These are phyloP conservation scores for Trichosanthes truncata DNA, from an alignment of 306 rosid species.

Conservation along the genomic window DNA sequence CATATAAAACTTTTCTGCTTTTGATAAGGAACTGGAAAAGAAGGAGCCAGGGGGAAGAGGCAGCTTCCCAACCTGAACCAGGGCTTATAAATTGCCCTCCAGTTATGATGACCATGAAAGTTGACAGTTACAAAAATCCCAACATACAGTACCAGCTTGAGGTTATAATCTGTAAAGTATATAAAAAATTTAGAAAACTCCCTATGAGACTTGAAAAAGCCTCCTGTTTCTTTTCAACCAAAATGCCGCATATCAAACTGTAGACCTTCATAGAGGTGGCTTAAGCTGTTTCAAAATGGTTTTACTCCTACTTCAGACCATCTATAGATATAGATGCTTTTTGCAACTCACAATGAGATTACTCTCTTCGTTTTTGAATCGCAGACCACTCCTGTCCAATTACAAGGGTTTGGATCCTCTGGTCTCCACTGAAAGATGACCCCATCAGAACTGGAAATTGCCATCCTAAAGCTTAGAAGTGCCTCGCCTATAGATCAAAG, in stretches of 20 bases:
- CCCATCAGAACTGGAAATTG: slow-evolving; percentile 67
- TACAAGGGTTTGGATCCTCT: slow-evolving; percentile 86
- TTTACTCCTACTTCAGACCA: slow-evolving; percentile 1
- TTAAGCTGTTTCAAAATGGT: not conserved
- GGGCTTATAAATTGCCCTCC: not conserved
- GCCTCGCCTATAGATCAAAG: slow-evolving; percentile 60
- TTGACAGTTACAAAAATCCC: not conserved
- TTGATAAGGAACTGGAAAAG: not conserved
- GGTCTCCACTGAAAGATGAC: slow-evolving; percentile 79
- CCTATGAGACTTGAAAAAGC: not conserved
- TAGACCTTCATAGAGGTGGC: not conserved
- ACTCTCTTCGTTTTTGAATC: slow-evolving; percentile 82
- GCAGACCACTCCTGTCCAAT: slow-evolving; percentile 89
- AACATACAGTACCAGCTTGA: not conserved
- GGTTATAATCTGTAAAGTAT: not conserved
- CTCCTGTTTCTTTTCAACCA: not conserved
- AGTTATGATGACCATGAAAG: not conserved
- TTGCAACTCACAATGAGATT: slow-evolving; percentile 58
- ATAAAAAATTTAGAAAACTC: not conserved
- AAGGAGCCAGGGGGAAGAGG: not conserved
- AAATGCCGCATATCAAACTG: not conserved
- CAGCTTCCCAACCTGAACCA: not conserved
- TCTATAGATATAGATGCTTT: not conserved
- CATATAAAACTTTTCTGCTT: not conserved
- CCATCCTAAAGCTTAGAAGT: slow-evolving; percentile 62